Conservation (phyloP, 495 filamentous ascomycete species). For the Talaromyces wortmannii region DNA sequence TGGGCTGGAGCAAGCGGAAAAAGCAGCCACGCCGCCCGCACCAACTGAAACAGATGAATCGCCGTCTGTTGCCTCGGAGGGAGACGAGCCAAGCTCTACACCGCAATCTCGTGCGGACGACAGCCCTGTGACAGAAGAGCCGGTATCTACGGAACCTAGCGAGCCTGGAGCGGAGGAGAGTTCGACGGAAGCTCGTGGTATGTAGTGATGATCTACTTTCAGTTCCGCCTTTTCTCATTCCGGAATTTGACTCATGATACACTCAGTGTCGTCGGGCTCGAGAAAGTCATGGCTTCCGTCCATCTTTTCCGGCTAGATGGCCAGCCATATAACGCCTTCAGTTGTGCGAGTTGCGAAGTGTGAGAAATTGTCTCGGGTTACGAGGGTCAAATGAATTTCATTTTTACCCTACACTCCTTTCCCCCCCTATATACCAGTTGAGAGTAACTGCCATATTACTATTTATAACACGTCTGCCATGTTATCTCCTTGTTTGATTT, state of each 20-base stretch:
- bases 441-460: not conserved
- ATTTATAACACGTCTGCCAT: not conserved
- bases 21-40: constrained; percentile 9
- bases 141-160: constrained; percentile 11
- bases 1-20: constrained; percentile 26
- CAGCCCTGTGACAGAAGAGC: constrained; percentile 14
- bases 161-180: constrained; percentile 4
- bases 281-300: constrained; percentile 23
- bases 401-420: too few species aligned
- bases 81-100: not conserved
- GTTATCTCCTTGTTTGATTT: not conserved
- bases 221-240: constrained; percentile 1
- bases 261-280: constrained; percentile 11
- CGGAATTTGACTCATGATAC: not conserved
- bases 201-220: not conserved
- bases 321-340: not conserved
- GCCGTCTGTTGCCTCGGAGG: constrained; percentile 1
- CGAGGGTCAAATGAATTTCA: too few species aligned
- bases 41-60: constrained; percentile 19
- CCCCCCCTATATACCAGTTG: too few species aligned
- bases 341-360: not conserved
- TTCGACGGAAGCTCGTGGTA: constrained; percentile 5
- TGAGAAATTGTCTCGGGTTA: too few species aligned
- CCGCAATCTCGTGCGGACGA: not conserved
- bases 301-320: constrained; percentile 15